A percentile compares a stretch with the other conserved stretches of the same genome.
Conservation (phyloP, 345 rosid genomes). For the Salix exigua region DNA sequence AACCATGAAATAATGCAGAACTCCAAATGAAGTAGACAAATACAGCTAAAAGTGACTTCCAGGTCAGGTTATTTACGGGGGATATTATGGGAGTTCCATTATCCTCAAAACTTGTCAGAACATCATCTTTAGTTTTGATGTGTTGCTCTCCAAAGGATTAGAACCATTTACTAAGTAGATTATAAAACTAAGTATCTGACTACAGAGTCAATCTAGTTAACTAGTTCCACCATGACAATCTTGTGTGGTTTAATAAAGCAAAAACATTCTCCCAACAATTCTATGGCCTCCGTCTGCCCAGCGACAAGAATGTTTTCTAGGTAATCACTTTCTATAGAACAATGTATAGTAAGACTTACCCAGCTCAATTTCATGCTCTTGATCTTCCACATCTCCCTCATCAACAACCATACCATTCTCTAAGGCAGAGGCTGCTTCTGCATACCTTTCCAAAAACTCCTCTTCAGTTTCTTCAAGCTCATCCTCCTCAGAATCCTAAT, state of each 20-base stretch:
- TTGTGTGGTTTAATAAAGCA: background rate
- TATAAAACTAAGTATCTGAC: too few relatives aligned
- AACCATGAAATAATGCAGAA: background rate
- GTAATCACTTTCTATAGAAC: background rate
- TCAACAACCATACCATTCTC: slow-evolving; percentile 45
- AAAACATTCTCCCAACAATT: background rate
- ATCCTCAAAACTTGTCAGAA: too few relatives aligned
- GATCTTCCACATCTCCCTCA: slow-evolving; percentile 69
- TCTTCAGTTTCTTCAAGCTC: slow-evolving; percentile 81
- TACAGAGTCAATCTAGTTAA: too few relatives aligned
- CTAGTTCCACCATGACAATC: background rate
- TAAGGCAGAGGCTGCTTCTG: slow-evolving; percentile 60
- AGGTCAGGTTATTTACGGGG: too few relatives aligned
- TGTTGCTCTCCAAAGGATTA: too few relatives aligned
- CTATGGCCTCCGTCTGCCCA: background rate
- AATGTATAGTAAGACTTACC: slow-evolving; percentile 39
- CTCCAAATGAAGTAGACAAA: too few relatives aligned
- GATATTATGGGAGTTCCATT: too few relatives aligned
- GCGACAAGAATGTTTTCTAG: background rate
- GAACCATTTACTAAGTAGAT: too few relatives aligned
- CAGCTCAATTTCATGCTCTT: slow-evolving; percentile 58
- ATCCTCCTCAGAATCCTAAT: slow-evolving; percentile 74
- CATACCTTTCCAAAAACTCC: slow-evolving; percentile 82
- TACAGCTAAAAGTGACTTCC: too few relatives aligned
- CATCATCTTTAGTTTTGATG: too few relatives aligned